Conservation (phyloP, 345 rosid species). For the Pistacia integerrima region DNA sequence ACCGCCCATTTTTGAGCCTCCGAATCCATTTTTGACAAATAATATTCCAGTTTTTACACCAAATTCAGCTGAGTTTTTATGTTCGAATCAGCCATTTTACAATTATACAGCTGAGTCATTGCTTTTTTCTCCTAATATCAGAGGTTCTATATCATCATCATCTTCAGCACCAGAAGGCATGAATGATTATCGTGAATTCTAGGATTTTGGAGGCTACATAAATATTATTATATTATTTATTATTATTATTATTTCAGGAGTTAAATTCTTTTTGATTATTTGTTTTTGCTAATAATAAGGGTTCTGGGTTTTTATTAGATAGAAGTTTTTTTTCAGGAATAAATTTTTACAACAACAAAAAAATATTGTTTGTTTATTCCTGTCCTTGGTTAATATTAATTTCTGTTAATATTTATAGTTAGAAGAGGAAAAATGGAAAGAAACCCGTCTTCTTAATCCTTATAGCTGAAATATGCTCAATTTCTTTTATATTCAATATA, state of each 20-base stretch:
- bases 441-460: too few relatives aligned
- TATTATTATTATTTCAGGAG: neutral
- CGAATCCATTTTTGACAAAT: slow-evolving; percentile 42
- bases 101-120: slow-evolving; percentile 46
- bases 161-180: slow-evolving; percentile 41
- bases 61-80: slow-evolving; percentile 45
- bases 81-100: slow-evolving; percentile 45
- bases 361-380: slow-evolving; percentile 7
- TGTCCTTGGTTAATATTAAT: neutral
- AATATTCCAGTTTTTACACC: slow-evolving; percentile 45
- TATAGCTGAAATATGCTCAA: too few relatives aligned
- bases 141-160: slow-evolving; percentile 49
- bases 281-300: neutral
- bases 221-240: neutral
- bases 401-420: neutral
- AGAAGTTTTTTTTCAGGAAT: neutral
- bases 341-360: neutral
- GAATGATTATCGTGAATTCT: slow-evolving; percentile 47
- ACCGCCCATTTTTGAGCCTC: slow-evolving; percentile 40
- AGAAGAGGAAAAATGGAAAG: too few relatives aligned
- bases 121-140: slow-evolving; percentile 47
- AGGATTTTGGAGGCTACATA: neutral
- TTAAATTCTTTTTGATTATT: neutral
- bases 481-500: too few relatives aligned
- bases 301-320: neutral